Percentiles rank a stretch among this genome's conserved stretches.
Evolutionary conservation across 768 basidiomycete genomes (phyloP).

Genomic region (Rhodosporidiobolus odoratus): DNA sequence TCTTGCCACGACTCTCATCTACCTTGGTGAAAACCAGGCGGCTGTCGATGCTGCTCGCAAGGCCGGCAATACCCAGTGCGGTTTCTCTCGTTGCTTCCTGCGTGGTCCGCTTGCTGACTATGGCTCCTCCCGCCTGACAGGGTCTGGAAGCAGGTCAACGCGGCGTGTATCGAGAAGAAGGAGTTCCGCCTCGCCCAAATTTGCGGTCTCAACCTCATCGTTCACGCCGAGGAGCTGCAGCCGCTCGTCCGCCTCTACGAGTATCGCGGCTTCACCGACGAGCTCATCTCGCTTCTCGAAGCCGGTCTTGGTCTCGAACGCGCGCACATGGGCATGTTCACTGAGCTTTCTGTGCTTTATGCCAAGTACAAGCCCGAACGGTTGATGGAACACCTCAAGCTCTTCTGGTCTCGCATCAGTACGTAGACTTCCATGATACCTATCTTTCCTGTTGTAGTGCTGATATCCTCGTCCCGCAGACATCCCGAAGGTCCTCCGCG

Average conservation of each 20-base stretch:
- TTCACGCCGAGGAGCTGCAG: slow-evolving; percentile 61
- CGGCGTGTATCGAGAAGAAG: slow-evolving; percentile 92
- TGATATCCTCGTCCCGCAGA: slow-evolving; percentile 50
- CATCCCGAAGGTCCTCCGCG: slow-evolving; percentile 97
- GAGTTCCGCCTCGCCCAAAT: slow-evolving; percentile 99
- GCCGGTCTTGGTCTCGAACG: slow-evolving; percentile 93
- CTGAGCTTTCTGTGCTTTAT: slow-evolving; percentile 81
- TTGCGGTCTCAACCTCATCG: slow-evolving; percentile 95
- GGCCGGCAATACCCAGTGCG: slow-evolving; percentile 92
- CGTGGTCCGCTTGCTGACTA: not conserved
- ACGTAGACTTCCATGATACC: not conserved
- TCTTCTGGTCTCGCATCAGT: slow-evolving; percentile 58
- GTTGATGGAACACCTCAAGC: slow-evolving; percentile 90
- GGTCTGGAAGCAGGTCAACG: slow-evolving; percentile 99
- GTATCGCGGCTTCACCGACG: slow-evolving; percentile 85
- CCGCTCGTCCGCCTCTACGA: slow-evolving; percentile 76
- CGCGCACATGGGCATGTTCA: slow-evolving; percentile 99
- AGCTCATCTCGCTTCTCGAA: slow-evolving; percentile 83
- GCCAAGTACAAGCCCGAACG: slow-evolving; percentile 58
- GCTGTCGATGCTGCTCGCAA: slow-evolving; percentile 99
- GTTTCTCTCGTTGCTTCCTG: not conserved
- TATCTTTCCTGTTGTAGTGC: not conserved
- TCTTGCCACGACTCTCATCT: slow-evolving; percentile 94
- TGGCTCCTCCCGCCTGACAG: slow-evolving; percentile 48
- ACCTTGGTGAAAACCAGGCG: slow-evolving; percentile 93